Evolutionary conservation across 371 early-diverging fungal genomes (phyloP).

Genomic region (Entomophthora muscae): DNA sequence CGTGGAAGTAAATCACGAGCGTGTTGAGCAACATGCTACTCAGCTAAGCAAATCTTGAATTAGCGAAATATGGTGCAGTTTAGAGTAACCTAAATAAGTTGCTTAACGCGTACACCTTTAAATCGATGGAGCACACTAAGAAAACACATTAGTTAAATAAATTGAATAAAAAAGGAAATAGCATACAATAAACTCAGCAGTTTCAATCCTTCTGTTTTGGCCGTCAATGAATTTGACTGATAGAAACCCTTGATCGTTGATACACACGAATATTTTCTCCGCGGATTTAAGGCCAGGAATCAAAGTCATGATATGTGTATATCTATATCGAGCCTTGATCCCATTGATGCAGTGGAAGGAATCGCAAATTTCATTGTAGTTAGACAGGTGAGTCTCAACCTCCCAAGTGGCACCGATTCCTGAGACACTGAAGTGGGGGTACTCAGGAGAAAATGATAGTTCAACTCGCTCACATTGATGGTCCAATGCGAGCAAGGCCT

Average conservation of each 20-base stretch:
- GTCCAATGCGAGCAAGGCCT: not conserved
- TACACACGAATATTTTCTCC: not conserved
- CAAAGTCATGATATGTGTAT: not conserved
- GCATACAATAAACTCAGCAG: not conserved
- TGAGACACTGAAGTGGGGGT: not conserved
- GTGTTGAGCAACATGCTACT: too few relatives aligned
- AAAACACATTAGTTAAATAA: too few relatives aligned
- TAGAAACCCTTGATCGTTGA: not conserved
- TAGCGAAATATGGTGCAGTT: too few relatives aligned
- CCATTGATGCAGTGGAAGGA: not conserved
- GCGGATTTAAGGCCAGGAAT: not conserved
- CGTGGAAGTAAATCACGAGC: too few relatives aligned
- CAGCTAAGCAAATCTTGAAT: too few relatives aligned
- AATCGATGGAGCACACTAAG: not conserved
- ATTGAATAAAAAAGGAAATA: not conserved
- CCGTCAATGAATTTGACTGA: not conserved
- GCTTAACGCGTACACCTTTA: too few relatives aligned
- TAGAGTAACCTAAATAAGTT: too few relatives aligned
- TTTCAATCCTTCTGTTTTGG: not conserved
- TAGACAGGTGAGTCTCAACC: not conserved
- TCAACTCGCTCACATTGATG: not conserved
- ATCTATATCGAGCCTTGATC: not conserved
- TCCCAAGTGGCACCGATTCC: not conserved
- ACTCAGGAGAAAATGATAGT: not conserved
- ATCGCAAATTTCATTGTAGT: not conserved